Conservation (phyloP, 805 yeast species). For the Cyberlindnera amylophila region DNA sequence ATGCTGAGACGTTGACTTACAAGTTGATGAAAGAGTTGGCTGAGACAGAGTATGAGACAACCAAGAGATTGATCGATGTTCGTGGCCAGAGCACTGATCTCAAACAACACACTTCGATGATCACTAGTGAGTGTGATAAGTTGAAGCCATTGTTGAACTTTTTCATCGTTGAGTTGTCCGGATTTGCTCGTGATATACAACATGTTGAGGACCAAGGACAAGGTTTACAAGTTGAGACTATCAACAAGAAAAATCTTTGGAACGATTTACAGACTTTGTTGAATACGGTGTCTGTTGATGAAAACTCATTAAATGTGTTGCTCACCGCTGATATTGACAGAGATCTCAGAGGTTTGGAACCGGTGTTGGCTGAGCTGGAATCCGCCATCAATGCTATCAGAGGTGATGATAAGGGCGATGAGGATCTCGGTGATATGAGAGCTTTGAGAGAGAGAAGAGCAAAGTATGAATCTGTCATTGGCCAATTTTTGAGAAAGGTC, state of each 20-base stretch:
- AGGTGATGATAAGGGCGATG: slow-evolving; percentile 39
- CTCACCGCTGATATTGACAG: slow-evolving; percentile 45
- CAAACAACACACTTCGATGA: slow-evolving; percentile 37
- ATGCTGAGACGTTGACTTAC: slow-evolving; percentile 51
- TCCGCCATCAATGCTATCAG: slow-evolving; percentile 63
- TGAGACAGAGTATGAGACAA: slow-evolving; percentile 57
- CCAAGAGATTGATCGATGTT: slow-evolving; percentile 51
- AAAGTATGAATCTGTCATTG: slow-evolving; percentile 54
- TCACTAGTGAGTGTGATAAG: slow-evolving; percentile 50
- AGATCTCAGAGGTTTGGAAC: slow-evolving; percentile 49
- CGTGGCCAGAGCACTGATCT: slow-evolving; percentile 42
- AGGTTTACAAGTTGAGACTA: slow-evolving; percentile 79
- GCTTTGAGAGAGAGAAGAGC: slow-evolving; percentile 66
- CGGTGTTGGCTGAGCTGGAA: slow-evolving; percentile 50
- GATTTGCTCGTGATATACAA: slow-evolving; percentile 64
- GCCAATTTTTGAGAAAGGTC: slow-evolving; percentile 46
- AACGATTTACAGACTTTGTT: slow-evolving; percentile 66
- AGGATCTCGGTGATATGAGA: slow-evolving; percentile 55
- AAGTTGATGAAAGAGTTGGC: slow-evolving; percentile 59
- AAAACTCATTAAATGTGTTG: slow-evolving; percentile 46
- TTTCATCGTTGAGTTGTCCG: slow-evolving; percentile 57
- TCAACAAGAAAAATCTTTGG: slow-evolving; percentile 74
- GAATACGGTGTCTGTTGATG: slow-evolving; percentile 65
- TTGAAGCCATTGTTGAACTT: slow-evolving; percentile 52
- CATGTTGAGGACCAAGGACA: slow-evolving; percentile 71